phyloP scores from a whole-genome alignment of 352 stramenopile species.

The Globisporangium iwayamae region DNA sequence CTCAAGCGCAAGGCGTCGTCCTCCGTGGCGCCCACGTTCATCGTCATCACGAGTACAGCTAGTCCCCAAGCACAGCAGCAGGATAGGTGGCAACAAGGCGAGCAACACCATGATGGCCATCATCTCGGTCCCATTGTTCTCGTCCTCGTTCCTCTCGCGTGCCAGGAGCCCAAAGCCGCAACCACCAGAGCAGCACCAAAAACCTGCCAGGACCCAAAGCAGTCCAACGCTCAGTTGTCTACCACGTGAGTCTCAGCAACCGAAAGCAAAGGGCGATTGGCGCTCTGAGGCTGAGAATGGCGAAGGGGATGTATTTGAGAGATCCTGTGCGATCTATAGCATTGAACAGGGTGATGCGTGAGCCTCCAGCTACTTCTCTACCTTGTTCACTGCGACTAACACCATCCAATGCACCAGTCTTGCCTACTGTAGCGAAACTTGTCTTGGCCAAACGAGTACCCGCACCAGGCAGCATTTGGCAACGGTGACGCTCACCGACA shows the following conservation, averaged over 20 bases:
- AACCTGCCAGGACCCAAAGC: neutral
- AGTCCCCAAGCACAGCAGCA: neutral
- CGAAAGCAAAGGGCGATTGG: neutral
- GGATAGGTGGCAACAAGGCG: too few relatives aligned
- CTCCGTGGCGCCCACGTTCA: neutral
- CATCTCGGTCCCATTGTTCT: neutral
- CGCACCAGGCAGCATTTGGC: too few relatives aligned
- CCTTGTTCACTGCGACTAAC: too few relatives aligned
- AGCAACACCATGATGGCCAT: neutral
- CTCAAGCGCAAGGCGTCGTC: neutral
- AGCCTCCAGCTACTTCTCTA: too few relatives aligned
- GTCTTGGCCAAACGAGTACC: too few relatives aligned
- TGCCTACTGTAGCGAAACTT: too few relatives aligned
- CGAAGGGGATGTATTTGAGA: neutral
- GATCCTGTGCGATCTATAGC: neutral
- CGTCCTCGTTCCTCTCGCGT: conserved; percentile 1
- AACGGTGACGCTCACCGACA: too few relatives aligned
- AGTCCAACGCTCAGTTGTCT: neutral
- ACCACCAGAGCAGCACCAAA: neutral
- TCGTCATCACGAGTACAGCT: conserved; percentile 1
- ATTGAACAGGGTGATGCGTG: neutral
- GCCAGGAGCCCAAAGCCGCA: neutral
- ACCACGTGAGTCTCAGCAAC: neutral
- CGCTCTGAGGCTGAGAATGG: neutral
- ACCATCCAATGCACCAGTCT: too few relatives aligned